These are phyloP conservation scores for Euphorbia corollata DNA, from an alignment of 441 rosid genomes.

Conservation along the genomic window DNA sequence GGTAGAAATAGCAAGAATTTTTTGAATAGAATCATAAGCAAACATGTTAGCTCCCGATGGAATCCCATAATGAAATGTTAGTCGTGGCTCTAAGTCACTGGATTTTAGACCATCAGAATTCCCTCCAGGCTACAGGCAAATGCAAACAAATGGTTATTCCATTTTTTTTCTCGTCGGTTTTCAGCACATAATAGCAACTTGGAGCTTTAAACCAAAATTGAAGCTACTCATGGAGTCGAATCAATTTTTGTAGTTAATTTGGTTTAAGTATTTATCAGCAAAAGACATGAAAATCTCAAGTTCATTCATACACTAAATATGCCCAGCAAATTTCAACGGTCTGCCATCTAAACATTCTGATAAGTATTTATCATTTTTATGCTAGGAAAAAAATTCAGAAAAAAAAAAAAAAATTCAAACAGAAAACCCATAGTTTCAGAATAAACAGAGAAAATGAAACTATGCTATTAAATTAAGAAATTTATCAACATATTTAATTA, in stretches of 20 bases:
- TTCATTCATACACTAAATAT: not conserved
- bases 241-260: not conserved
- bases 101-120: slow-evolving; percentile 51
- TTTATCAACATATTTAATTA: no score
- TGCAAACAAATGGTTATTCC: not conserved
- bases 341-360: not conserved
- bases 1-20: slow-evolving; percentile 67
- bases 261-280: not conserved
- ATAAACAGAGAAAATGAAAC: not conserved
- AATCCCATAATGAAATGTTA: slow-evolving; percentile 74
- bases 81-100: slow-evolving; percentile 64
- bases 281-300: not conserved
- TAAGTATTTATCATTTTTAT: not conserved
- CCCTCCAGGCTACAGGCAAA: slow-evolving; percentile 59
- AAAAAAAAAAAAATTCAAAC: no score
- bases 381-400: not conserved
- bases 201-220: no score
- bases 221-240: no score
- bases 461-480: no score
- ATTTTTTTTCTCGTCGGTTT: no score
- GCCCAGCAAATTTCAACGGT: no score
- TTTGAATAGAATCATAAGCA: slow-evolving; percentile 65
- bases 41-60: slow-evolving; percentile 65
- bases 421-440: not conserved
- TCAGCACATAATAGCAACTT: no score